Evolutionary conservation across 345 rosid species (phyloP).

Genomic region (Arabidopsis arenosa): DNA sequence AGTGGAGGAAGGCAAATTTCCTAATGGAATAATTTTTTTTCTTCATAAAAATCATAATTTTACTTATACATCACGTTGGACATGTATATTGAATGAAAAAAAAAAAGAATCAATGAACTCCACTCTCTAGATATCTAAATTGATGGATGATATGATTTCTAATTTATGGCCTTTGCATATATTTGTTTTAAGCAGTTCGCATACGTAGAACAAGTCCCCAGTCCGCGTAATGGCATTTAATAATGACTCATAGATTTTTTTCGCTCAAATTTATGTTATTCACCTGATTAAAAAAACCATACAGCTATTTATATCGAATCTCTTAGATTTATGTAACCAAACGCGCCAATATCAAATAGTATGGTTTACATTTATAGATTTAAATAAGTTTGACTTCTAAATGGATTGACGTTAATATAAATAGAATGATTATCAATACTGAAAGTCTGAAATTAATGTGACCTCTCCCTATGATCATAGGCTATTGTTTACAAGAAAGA

Average conservation of each 20-base stretch:
- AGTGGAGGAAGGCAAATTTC: not conserved
- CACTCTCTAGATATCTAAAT: constrained; percentile 24
- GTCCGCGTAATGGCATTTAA: constrained; percentile 39
- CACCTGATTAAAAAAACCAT: not conserved
- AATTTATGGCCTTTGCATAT: not conserved
- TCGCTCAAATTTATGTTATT: not conserved
- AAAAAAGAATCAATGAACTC: not conserved
- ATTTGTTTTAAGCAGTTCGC: constrained; percentile 17
- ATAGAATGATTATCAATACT: constrained; percentile 1
- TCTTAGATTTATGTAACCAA: constrained; percentile 8
- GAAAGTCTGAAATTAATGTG: constrained; percentile 1
- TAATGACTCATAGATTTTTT: not conserved
- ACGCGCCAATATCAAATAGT: constrained; percentile 20
- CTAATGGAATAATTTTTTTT: not conserved
- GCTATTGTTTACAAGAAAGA: not conserved
- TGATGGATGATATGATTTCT: not conserved
- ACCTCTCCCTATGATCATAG: constrained; percentile 28
- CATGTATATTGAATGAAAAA: constrained; percentile 17
- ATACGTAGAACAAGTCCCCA: constrained; percentile 26
- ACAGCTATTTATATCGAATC: constrained; percentile 41
- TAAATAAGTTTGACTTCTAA: constrained; percentile 33
- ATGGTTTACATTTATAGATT: not conserved
- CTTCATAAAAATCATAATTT: not conserved
- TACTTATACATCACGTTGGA: not conserved
- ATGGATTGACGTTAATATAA: constrained; percentile 1